Evolutionary conservation across 2,329 filamentous ascomycete genomes (phyloP).

Genomic region (Aspergillus fumigatiaffinis): DNA sequence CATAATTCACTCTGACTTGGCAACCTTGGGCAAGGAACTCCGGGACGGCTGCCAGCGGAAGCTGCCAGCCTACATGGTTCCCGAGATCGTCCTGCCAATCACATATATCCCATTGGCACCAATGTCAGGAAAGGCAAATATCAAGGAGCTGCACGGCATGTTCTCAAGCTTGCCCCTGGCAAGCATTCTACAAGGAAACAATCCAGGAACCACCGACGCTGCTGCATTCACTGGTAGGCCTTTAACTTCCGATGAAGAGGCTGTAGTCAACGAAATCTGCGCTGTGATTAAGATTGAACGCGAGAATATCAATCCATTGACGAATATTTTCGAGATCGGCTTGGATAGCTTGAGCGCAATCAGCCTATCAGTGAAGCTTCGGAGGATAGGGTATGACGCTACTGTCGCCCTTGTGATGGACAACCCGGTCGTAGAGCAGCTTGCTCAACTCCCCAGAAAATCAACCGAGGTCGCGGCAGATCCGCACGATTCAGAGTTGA

Average conservation of each 20-base stretch:
- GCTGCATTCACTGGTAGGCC: constrained; percentile 4
- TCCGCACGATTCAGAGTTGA: constrained; percentile 1
- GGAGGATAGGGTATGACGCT: constrained; percentile 30
- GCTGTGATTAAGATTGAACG: constrained; percentile 17
- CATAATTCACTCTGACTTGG: constrained; percentile 18
- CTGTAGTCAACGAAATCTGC: constrained; percentile 21
- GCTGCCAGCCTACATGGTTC: constrained; percentile 27
- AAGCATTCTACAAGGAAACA: constrained; percentile 20
- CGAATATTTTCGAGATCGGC: constrained; percentile 36
- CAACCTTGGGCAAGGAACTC: constrained; percentile 19
- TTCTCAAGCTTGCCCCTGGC: constrained; percentile 24
- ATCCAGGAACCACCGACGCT: background rate
- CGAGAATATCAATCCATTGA: constrained; percentile 17
- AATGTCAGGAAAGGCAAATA: constrained; percentile 31
- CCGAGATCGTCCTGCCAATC: constrained; percentile 24
- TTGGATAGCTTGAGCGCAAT: constrained; percentile 39
- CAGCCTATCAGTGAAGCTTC: constrained; percentile 32
- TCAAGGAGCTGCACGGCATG: constrained; percentile 27
- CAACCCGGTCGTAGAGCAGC: constrained; percentile 31
- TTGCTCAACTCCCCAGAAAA: constrained; percentile 24
- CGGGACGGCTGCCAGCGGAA: constrained; percentile 22
- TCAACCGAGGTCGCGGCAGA: constrained; percentile 1
- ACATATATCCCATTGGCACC: constrained; percentile 23
- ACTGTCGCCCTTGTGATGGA: constrained; percentile 34
- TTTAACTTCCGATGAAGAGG: constrained; percentile 23